Base-by-base conservation (phyloP, 1,284 basidiomycete species). In the Malassezia sympodialis region DNA sequence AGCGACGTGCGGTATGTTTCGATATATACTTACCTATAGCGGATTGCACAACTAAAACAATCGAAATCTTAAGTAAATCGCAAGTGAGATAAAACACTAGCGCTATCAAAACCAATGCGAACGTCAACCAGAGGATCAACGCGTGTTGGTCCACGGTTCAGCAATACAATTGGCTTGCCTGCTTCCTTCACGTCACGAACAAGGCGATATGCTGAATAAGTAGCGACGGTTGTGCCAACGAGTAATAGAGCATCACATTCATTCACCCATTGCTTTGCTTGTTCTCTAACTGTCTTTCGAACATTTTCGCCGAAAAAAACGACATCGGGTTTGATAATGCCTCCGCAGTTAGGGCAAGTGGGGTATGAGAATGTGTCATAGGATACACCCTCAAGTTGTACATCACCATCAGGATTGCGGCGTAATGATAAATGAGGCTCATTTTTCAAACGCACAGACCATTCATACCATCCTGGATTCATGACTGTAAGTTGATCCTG, bases 231-330 rank as follows among this genome's bases (percentile, higher is more conserved):
- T 14, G 68, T 65, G 0, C 73, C 73, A 2, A 75, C 56, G 11
- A 74, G 27, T 26, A 75, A 51, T 30, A 75, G 26, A 8, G 65
- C 60, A 8, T 56, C 53, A 15, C 62, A 51, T n/a, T 65, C 43
- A n/a, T 62, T 43, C 5, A 73, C 58, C 28, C 67, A 42, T 11
- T 54, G 26, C 35, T 58, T 61, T 7, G 63, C 61, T 17, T 58
- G 58, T 12, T 66, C 59, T 14, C 64, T 61, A 14, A 72, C 44
- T 12, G 48, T 40, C 21, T 62, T 54, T 11, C 67, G 68, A 4
- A 75, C 67, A 14, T 62, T 65, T 50, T 75, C 73, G 28, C 72
- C 73, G 42, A 75, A 75, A 43, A 75, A 72, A 32, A 70, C 61
- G 15, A 74, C 72, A 11, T 59, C 59, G 0, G 73, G 73, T 56